Evolutionary conservation across 2,329 filamentous ascomycete genomes (phyloP).

Genomic region (Penicillium polonicum): DNA sequence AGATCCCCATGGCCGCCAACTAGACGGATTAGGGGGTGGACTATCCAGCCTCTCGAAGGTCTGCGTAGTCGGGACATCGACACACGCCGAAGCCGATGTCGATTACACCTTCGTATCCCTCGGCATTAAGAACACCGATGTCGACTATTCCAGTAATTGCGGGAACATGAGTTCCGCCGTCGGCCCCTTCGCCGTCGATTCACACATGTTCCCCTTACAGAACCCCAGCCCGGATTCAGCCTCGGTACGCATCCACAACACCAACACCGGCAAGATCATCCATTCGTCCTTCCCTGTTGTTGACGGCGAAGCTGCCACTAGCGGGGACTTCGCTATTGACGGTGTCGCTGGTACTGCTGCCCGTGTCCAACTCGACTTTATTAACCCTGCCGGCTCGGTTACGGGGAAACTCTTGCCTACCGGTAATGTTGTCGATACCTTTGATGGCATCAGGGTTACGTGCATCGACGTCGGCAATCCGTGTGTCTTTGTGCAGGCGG

Average conservation of each 20-base stretch:
- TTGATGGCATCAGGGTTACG: slow-evolving; percentile 54
- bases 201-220: slow-evolving; percentile 44
- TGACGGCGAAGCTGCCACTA: slow-evolving; percentile 48
- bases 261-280: slow-evolving; percentile 67
- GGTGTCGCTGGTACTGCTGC: slow-evolving; percentile 61
- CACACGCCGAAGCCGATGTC: slow-evolving; percentile 54
- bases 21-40: slow-evolving; percentile 70
- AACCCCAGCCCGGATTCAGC: slow-evolving; percentile 34
- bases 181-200: slow-evolving; percentile 64
- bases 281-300: slow-evolving; percentile 56
- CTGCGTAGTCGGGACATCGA: slow-evolving; percentile 60
- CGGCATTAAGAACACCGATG: slow-evolving; percentile 58
- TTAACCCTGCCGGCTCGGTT: slow-evolving; percentile 62
- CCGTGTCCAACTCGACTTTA: slow-evolving; percentile 60
- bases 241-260: slow-evolving; percentile 63
- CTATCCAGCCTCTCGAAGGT: slow-evolving; percentile 70
- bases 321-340: slow-evolving; percentile 61
- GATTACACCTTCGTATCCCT: slow-evolving; percentile 72
- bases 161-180: slow-evolving; percentile 71
- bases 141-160: slow-evolving; percentile 70
- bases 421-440: slow-evolving; percentile 52
- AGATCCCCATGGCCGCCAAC: slow-evolving; percentile 65
- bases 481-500: slow-evolving; percentile 59
- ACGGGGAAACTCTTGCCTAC: slow-evolving; percentile 64
- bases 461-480: slow-evolving; percentile 66